Percentiles rank a stretch among this genome's conserved stretches.
phyloP scores from a whole-genome alignment of 2,329 filamentous ascomycete species.

The Penicillium decumbens region DNA sequence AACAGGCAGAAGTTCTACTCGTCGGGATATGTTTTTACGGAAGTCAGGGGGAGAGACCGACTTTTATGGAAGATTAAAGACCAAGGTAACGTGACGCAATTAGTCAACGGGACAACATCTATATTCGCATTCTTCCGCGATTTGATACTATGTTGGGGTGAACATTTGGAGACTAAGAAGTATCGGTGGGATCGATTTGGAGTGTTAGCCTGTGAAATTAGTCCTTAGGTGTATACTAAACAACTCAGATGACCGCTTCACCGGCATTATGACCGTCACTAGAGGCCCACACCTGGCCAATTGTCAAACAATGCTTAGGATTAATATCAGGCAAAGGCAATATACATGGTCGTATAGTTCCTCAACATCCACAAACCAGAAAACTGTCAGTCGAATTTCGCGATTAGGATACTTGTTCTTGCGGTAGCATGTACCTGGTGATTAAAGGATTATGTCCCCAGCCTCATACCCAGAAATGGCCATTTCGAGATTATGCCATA shows the following conservation, averaged over 20 bases:
- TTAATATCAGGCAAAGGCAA: too few species aligned
- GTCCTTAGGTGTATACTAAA: not conserved
- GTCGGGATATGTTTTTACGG: not conserved
- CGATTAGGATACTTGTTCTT: too few species aligned
- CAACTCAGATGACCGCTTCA: not conserved
- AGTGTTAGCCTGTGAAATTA: not conserved
- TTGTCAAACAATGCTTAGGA: too few species aligned
- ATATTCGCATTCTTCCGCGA: not conserved
- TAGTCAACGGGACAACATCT: not conserved
- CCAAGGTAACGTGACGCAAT: not conserved
- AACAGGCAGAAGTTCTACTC: not conserved
- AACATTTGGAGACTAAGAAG: not conserved
- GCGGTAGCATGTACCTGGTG: too few species aligned
- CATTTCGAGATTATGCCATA: too few species aligned
- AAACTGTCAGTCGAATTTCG: too few species aligned
- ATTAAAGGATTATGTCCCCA: too few species aligned
- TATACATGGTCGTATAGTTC: too few species aligned
- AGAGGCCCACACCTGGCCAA: too few species aligned
- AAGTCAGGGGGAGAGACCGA: not conserved
- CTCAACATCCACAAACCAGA: too few species aligned
- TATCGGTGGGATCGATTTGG: not conserved
- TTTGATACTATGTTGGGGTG: not conserved
- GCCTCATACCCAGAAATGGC: too few species aligned
- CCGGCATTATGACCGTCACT: not conserved
- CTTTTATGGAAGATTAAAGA: not conserved